phyloP scores from a whole-genome alignment of 495 filamentous ascomycete species.

The Letharia lupina region DNA sequence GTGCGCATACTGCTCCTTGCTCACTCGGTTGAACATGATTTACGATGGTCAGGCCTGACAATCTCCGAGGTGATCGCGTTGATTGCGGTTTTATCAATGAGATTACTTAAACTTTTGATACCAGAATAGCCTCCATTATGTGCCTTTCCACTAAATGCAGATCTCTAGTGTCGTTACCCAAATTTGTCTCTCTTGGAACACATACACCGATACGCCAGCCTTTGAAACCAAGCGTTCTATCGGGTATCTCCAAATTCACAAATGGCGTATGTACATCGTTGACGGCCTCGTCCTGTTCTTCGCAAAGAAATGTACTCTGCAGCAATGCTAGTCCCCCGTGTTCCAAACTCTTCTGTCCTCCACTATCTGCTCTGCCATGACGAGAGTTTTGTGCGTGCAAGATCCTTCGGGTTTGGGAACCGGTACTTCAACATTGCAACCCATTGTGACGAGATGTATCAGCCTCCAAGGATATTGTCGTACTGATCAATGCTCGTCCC shows the following conservation, averaged over 20 bases:
- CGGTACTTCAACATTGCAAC: too few relatives aligned
- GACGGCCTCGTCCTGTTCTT: neutral
- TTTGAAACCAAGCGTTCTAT: neutral
- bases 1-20: neutral
- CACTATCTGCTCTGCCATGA: neutral
- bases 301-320: neutral
- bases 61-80: neutral
- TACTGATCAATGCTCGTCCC: conserved; percentile 3
- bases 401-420: too few relatives aligned
- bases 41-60: neutral
- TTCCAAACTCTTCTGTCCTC: neutral
- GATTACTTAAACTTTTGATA: neutral
- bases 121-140: neutral
- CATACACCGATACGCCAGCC: neutral
- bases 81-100: neutral
- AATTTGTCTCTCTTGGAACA: neutral
- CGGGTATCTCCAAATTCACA: neutral
- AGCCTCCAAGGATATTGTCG: neutral
- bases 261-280: neutral
- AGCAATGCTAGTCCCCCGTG: neutral
- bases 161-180: neutral
- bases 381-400: neutral
- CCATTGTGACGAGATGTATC: neutral
- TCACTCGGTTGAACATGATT: neutral
- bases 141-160: neutral